Conservation (phyloP, 345 rosid species). For the Turritis glabra region DNA sequence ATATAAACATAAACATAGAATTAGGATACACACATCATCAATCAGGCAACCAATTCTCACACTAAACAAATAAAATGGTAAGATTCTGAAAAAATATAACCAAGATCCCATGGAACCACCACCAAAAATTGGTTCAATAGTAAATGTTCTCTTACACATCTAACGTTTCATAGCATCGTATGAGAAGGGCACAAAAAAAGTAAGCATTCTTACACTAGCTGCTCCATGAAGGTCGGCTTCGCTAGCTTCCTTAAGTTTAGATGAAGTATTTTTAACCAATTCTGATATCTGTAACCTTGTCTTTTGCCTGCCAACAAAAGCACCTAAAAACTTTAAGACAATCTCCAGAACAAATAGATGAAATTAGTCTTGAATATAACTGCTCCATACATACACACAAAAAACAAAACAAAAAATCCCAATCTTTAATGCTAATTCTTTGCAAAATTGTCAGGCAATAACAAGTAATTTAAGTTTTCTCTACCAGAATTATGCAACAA, state of each 20-base stretch:
- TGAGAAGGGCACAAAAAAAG: neutral
- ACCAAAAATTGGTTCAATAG: neutral
- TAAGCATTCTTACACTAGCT: slow-evolving; percentile 49
- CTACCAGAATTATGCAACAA: neutral
- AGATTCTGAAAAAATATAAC: neutral
- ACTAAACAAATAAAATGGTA: neutral
- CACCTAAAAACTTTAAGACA: neutral
- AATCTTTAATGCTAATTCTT: neutral
- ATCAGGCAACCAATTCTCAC: neutral
- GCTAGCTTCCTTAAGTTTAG: slow-evolving; percentile 66
- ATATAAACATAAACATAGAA: neutral
- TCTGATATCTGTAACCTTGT: slow-evolving; percentile 63
- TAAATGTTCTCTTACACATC: neutral
- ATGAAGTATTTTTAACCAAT: slow-evolving; percentile 68
- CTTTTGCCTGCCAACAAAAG: slow-evolving; percentile 50
- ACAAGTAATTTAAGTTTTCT: neutral
- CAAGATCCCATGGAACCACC: neutral
- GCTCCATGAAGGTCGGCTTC: slow-evolving; percentile 55
- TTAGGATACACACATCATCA: neutral
- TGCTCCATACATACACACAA: neutral
- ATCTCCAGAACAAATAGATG: neutral
- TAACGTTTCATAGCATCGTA: slow-evolving; percentile 9
- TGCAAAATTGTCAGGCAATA: neutral
- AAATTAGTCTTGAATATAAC: neutral
- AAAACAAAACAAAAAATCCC: neutral